phyloP scores from a whole-genome alignment of 306 rosid species.

The Dicorynia guianensis region DNA sequence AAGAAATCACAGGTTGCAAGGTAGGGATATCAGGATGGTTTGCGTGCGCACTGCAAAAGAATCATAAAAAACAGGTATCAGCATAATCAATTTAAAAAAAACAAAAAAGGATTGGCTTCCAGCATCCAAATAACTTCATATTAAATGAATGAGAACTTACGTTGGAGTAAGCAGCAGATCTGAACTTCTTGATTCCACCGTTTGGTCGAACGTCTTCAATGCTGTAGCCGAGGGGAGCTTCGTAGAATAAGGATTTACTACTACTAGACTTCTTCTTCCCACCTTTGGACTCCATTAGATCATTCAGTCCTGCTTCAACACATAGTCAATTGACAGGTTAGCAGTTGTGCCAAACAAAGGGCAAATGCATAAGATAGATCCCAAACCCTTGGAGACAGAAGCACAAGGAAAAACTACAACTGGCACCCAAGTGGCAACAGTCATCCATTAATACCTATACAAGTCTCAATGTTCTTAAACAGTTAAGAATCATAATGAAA shows the following conservation, averaged over 20 bases:
- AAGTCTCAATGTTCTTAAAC: background rate
- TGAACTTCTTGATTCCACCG: too few relatives aligned
- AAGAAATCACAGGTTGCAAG: background rate
- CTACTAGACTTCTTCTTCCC: too few relatives aligned
- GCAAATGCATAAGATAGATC: background rate
- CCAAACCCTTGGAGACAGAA: background rate
- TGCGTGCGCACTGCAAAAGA: constrained; percentile 7
- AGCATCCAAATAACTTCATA: background rate
- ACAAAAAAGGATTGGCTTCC: background rate
- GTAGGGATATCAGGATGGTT: constrained; percentile 1
- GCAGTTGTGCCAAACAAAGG: background rate
- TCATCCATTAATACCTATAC: background rate
- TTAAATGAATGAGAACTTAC: too few relatives aligned
- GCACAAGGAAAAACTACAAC: background rate
- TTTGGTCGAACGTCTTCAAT: too few relatives aligned
- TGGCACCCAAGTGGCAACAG: too few relatives aligned
- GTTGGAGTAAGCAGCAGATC: too few relatives aligned
- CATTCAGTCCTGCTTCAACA: background rate
- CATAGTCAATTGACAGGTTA: background rate
- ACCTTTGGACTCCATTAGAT: background rate
- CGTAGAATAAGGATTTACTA: too few relatives aligned
- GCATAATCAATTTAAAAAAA: background rate
- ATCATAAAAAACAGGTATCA: background rate
- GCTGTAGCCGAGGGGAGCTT: too few relatives aligned
- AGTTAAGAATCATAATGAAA: background rate